phyloP scores from a whole-genome alignment of 805 yeast genomes.

The Starmerella geochares region DNA sequence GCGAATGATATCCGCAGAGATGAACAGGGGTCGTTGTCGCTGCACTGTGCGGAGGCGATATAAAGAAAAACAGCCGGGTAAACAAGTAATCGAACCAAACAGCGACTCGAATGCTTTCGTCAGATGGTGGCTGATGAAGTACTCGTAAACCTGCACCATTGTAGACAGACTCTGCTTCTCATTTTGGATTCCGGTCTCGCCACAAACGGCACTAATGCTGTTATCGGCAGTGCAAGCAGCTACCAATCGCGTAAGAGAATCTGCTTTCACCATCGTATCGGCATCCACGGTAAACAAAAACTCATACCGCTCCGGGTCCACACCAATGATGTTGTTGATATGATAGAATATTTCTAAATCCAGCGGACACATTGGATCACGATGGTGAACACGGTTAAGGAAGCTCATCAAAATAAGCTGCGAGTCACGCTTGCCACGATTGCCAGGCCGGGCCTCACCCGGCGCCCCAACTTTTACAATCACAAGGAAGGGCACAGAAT shows the following conservation, averaged over 20 bases:
- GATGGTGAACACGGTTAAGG: constrained; percentile 49
- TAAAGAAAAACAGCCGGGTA: constrained; percentile 58
- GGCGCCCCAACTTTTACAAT: constrained; percentile 51
- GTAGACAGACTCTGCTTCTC: constrained; percentile 48
- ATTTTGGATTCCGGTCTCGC: constrained; percentile 51
- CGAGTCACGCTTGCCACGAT: constrained; percentile 57
- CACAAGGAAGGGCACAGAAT: constrained; percentile 43
- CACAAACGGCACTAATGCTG: constrained; percentile 51
- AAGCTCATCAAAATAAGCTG: constrained; percentile 50
- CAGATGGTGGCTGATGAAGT: constrained; percentile 53
- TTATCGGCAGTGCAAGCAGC: constrained; percentile 53
- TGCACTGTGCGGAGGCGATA: constrained; percentile 41
- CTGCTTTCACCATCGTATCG: constrained; percentile 48
- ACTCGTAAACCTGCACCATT: constrained; percentile 53
- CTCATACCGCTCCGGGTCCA: constrained; percentile 52
- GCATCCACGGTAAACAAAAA: constrained; percentile 51
- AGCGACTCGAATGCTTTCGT: constrained; percentile 54
- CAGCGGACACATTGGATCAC: constrained; percentile 49
- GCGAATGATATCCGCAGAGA: constrained; percentile 50
- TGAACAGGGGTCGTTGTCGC: constrained; percentile 46
- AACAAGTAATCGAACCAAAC: constrained; percentile 54
- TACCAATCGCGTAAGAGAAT: constrained; percentile 45
- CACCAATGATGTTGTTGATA: constrained; percentile 48
- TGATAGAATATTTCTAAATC: constrained; percentile 46
- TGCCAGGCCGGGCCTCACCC: constrained; percentile 47